Percentiles rank a stretch among this genome's conserved stretches.
Conservation (phyloP, 495 filamentous ascomycete genomes). For the Aspergillus egyptiacus region DNA sequence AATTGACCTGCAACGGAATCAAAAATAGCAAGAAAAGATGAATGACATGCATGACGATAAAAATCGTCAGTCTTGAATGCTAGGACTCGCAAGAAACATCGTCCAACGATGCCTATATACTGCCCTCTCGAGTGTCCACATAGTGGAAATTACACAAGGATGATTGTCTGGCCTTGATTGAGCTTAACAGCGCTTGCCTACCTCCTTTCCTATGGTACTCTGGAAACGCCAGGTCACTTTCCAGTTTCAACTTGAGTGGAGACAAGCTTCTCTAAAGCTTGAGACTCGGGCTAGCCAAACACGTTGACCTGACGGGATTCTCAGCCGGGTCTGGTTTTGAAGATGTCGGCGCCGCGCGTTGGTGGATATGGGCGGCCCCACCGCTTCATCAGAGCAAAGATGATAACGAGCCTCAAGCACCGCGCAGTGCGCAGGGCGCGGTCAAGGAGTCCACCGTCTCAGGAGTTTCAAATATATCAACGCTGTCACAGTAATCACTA, state of each 20-base stretch:
- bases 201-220: background rate
- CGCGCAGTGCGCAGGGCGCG: no score
- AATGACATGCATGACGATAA: background rate
- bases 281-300: background rate
- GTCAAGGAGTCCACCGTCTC: no score
- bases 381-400: no score
- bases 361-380: background rate
- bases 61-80: background rate
- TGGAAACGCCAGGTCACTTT: background rate
- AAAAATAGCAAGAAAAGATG: constrained; percentile 1
- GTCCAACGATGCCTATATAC: background rate
- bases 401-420: no score
- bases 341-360: background rate
- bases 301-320: background rate
- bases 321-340: background rate
- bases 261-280: constrained; percentile 2
- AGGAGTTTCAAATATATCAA: no score
- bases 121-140: background rate
- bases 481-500: no score
- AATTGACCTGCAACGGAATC: background rate
- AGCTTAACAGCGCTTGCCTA: background rate
- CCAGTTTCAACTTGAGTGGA: background rate
- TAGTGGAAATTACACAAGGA: constrained; percentile 3
- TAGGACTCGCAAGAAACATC: background rate
- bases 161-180: background rate